These are phyloP conservation scores for Aspergillus carlsbadensis DNA, from an alignment of 495 filamentous ascomycete genomes.

Conservation along the genomic window DNA sequence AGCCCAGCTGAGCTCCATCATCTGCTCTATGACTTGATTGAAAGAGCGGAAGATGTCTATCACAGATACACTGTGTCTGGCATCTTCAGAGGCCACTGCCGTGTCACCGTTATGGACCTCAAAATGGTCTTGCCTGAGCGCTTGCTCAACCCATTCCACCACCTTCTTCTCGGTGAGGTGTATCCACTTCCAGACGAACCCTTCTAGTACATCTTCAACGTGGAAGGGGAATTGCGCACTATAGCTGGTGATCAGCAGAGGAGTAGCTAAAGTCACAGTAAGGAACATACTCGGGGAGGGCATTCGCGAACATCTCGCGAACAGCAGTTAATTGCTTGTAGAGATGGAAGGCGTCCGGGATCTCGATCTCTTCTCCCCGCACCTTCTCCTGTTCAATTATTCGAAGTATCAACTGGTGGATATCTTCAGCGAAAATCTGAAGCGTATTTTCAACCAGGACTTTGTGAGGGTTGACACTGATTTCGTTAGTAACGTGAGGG, in stretches of 20 bases:
- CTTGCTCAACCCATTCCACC: slow-evolving; percentile 81
- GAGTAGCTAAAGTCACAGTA: not conserved
- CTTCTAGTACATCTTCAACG: slow-evolving; percentile 79
- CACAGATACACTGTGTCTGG: slow-evolving; percentile 87
- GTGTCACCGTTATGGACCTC: slow-evolving; percentile 60
- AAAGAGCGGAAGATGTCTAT: slow-evolving; percentile 94
- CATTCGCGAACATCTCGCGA: slow-evolving; percentile 70
- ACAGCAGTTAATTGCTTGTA: slow-evolving; percentile 86
- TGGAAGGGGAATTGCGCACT: slow-evolving; percentile 72
- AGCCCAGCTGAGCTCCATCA: slow-evolving; percentile 85
- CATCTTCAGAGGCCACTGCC: slow-evolving; percentile 68
- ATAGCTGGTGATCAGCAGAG: slow-evolving; percentile 14
- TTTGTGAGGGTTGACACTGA: slow-evolving; percentile 70
- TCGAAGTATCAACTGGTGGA: slow-evolving; percentile 73
- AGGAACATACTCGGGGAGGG: slow-evolving; percentile 59
- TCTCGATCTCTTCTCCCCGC: slow-evolving; percentile 69
- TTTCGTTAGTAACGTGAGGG: slow-evolving; percentile 20
- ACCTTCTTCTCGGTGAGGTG: slow-evolving; percentile 74
- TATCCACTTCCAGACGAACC: slow-evolving; percentile 97
- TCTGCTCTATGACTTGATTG: slow-evolving; percentile 82
- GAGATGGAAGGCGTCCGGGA: slow-evolving; percentile 91
- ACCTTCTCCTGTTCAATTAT: slow-evolving; percentile 71
- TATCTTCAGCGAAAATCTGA: slow-evolving; percentile 86
- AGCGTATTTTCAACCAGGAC: slow-evolving; percentile 81
- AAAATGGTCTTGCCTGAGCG: slow-evolving; percentile 86